Percentiles rank a stretch among this genome's conserved stretches.
Conservation (phyloP, 495 filamentous ascomycete genomes). For the Xylaria grammica region DNA sequence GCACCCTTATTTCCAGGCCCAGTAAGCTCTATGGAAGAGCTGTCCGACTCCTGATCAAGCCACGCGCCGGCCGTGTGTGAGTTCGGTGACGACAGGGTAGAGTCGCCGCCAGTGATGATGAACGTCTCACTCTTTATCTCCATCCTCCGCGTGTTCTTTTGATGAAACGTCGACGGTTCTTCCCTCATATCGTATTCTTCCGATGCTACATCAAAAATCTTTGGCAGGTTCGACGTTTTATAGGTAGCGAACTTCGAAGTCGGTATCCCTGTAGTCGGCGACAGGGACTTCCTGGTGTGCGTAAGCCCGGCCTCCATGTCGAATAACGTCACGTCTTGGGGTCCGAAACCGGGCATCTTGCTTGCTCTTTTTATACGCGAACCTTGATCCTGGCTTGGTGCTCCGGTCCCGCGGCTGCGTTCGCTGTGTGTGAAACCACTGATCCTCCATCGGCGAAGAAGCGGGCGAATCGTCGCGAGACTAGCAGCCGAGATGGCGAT, state of each 20-base stretch:
- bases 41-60: slow-evolving; percentile 29
- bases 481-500: slow-evolving; percentile 48
- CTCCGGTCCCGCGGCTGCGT: slow-evolving; percentile 28
- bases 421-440: slow-evolving; percentile 40
- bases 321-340: slow-evolving; percentile 33
- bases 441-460: slow-evolving; percentile 42
- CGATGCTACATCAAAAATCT: slow-evolving; percentile 22
- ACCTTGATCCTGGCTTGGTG: slow-evolving; percentile 21
- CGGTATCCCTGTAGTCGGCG: slow-evolving; percentile 24
- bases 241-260: slow-evolving; percentile 23
- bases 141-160: slow-evolving; percentile 13
- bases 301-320: slow-evolving; percentile 31
- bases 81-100: slow-evolving; percentile 14
- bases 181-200: slow-evolving; percentile 26
- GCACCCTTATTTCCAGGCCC: background rate
- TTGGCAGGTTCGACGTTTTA: slow-evolving; percentile 30
- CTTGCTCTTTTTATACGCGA: slow-evolving; percentile 28
- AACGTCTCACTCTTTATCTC: slow-evolving; percentile 32
- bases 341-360: slow-evolving; percentile 37
- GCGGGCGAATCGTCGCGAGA: slow-evolving; percentile 47
- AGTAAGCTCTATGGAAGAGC: slow-evolving; percentile 9
- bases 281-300: slow-evolving; percentile 9
- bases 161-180: slow-evolving; percentile 4
- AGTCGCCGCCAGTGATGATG: slow-evolving; percentile 29
- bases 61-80: slow-evolving; percentile 25